Conservation (phyloP, 2,329 filamentous ascomycete genomes). For the Aspergillus luchuensis region DNA sequence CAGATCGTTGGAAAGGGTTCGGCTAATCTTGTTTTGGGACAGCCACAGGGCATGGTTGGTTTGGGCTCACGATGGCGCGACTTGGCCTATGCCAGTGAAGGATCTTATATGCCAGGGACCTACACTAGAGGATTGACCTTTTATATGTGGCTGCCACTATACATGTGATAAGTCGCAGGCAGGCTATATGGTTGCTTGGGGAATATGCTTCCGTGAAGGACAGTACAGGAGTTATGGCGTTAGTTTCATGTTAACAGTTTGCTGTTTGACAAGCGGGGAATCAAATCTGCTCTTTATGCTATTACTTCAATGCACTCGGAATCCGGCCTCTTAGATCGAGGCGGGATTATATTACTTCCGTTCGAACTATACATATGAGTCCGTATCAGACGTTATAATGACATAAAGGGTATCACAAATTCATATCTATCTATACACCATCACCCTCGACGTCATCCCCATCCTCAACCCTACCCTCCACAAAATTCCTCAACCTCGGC, state of each 20-base stretch:
- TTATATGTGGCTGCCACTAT: background rate
- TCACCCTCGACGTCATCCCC: background rate
- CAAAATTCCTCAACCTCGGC: slow-evolving; percentile 31
- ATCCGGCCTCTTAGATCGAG: too few relatives aligned
- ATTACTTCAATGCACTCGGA: too few relatives aligned
- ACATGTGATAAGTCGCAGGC: background rate
- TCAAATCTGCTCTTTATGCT: background rate
- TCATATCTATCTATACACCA: background rate
- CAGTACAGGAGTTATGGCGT: too few relatives aligned
- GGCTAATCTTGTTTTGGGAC: too few relatives aligned
- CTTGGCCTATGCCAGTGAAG: too few relatives aligned
- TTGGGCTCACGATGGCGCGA: too few relatives aligned
- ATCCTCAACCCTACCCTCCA: slow-evolving; percentile 5
- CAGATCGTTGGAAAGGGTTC: too few relatives aligned
- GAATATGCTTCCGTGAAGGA: background rate
- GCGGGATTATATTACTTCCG: background rate
- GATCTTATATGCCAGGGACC: too few relatives aligned
- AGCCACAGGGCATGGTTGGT: too few relatives aligned
- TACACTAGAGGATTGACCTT: too few relatives aligned
- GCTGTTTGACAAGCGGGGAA: background rate
- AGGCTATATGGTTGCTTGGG: background rate
- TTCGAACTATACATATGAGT: background rate
- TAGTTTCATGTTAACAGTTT: background rate
- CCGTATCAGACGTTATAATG: background rate
- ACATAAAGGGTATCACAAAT: background rate